A percentile compares a stretch with the other conserved stretches of the same genome.
Evolutionary conservation across 345 rosid genomes (phyloP).

Genomic region (Moricandia arvensis): DNA sequence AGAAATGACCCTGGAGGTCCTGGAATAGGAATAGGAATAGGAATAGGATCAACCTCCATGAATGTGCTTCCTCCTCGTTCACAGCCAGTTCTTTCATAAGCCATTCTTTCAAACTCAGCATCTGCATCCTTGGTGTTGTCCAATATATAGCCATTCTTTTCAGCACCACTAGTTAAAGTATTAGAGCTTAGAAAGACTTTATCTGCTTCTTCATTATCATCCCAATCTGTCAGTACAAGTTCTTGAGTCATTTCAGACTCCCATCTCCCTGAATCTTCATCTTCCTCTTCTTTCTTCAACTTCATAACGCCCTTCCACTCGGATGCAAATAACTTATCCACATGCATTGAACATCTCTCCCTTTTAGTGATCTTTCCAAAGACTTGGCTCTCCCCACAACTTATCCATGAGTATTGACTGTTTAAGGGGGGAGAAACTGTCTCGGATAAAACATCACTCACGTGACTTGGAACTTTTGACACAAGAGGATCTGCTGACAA

Average conservation of each 20-base stretch:
- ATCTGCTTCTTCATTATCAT: slow-evolving; percentile 35
- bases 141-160: too few relatives aligned
- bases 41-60: slow-evolving; percentile 86
- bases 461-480: slow-evolving; percentile 40
- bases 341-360: slow-evolving; percentile 12
- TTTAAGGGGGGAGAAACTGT: slow-evolving; percentile 39
- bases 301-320: slow-evolving; percentile 28
- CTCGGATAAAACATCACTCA: slow-evolving; percentile 39
- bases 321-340: slow-evolving; percentile 41
- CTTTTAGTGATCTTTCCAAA: neutral
- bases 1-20: slow-evolving; percentile 97
- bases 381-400: slow-evolving; percentile 21
- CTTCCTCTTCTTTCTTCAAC: slow-evolving; percentile 30
- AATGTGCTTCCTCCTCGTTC: slow-evolving; percentile 42
- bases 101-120: slow-evolving; percentile 38
- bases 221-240: slow-evolving; percentile 30
- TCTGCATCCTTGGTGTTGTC: slow-evolving; percentile 15
- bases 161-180: too few relatives aligned
- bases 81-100: slow-evolving; percentile 28
- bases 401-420: slow-evolving; percentile 39
- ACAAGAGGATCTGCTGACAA: slow-evolving; percentile 31
- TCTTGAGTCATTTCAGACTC: slow-evolving; percentile 47
- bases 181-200: too few relatives aligned
- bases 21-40: slow-evolving; percentile 93
- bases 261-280: slow-evolving; percentile 36